phyloP scores from a whole-genome alignment of 2,329 filamentous ascomycete species.

The Aspergillus latus region DNA sequence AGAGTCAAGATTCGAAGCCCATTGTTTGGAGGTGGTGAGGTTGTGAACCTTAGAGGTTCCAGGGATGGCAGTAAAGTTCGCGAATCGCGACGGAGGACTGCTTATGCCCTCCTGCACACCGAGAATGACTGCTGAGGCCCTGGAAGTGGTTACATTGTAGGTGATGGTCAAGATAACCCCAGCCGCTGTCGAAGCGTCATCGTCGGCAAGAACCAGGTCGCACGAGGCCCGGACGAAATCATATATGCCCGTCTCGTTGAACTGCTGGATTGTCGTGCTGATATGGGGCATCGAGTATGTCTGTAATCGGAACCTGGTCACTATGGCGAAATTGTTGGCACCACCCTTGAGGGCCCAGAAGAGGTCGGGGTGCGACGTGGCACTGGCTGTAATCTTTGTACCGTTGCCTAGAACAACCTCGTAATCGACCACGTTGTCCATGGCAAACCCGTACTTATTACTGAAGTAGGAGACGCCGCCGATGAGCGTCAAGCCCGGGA shows the following conservation, averaged over 20 bases:
- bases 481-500: conserved; percentile 37
- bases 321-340: conserved; percentile 36
- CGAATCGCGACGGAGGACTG: conserved; percentile 34
- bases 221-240: conserved; percentile 27
- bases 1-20: conserved; percentile 28
- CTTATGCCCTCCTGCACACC: conserved; percentile 38
- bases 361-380: conserved; percentile 27
- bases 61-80: conserved; percentile 35
- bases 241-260: conserved; percentile 24
- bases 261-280: conserved; percentile 37
- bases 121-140: conserved; percentile 25
- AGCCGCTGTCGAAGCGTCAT: conserved; percentile 27
- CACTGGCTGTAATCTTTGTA: conserved; percentile 27
- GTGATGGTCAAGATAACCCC: conserved; percentile 35
- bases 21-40: conserved; percentile 30
- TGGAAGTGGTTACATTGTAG: conserved; percentile 28
- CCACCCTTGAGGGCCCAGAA: conserved; percentile 41
- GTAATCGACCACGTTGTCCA: conserved; percentile 34
- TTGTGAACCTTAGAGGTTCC: conserved; percentile 23
- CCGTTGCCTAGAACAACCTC: conserved; percentile 36
- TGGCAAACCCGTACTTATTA: conserved; percentile 35
- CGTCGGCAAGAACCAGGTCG: conserved; percentile 17
- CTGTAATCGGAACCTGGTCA: conserved; percentile 33
- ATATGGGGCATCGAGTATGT: conserved; percentile 25
- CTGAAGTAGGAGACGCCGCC: conserved; percentile 37